Evolutionary conservation across 192 early-diverging fungal genomes (phyloP), one percentile per base, ranked within the genome.

Genomic region (Gamsiella multidivaricata): DNA sequence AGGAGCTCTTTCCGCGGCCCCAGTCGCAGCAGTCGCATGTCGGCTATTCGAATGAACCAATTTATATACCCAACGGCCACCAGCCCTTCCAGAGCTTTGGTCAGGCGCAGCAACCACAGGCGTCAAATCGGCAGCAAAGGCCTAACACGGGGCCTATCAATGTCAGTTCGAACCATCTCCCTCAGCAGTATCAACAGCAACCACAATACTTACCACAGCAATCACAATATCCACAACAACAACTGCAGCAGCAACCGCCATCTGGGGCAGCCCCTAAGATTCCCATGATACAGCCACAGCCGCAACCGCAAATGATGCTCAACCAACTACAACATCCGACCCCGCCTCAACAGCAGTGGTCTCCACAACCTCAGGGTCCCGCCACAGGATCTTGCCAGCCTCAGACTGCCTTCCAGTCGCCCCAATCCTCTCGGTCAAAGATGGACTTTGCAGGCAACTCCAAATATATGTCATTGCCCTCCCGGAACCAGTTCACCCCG

Each of bases 401-500:
- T 26, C 65, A 67, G 8, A 76, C 64, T 6, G 47, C 51, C 25
- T 68, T 68, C 29, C 57, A 76, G 4, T 59, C 64, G 29, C 72
- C 64, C 25, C 72, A 76, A 28, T 15, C 49, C 11, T 31, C 29
- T 28, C 26, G 55, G 2, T 41, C 36, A 34, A 59, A 39, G 18
- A 69, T 60, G 46, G 50, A 66, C 26, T 12, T 54, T 33, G 14
- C 43, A 29, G 60, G 54, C 2, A 46, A 42, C 5, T 42, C 52
- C 2, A 78, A 78, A 14, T 54, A 64, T 26, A 41, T 52, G 49
- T 68, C 74, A 1, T 52, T 78, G 2, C 74, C 74, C 12, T 34
- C 74, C 3, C 41, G 74, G 31, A 57, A 68, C 54, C 39, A 76
- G 9, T 10, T 61, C 3, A 34, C 71, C 15, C 54, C 70, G 12